Evolutionary conservation across 805 yeast genomes (phyloP).

Genomic region (Ogataea saltuana): DNA sequence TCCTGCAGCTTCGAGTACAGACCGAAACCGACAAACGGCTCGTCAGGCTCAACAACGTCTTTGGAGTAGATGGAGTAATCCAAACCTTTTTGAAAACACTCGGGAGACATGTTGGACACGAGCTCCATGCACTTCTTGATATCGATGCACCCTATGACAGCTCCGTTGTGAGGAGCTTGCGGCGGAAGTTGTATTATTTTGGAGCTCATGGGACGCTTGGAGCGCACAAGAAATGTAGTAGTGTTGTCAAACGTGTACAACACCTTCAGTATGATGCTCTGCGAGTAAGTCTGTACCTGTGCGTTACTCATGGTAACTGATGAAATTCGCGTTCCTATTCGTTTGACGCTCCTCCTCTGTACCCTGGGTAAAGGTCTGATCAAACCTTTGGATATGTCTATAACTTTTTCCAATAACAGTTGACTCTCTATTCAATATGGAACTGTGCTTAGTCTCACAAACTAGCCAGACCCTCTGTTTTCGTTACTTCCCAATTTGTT

Average conservation of each 20-base stretch:
- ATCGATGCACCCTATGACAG: slow-evolving; percentile 43
- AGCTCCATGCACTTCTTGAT: slow-evolving; percentile 48
- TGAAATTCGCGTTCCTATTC: too few relatives aligned
- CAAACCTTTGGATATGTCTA: too few relatives aligned
- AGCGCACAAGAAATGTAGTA: slow-evolving; percentile 45
- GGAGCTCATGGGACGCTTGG: slow-evolving; percentile 38
- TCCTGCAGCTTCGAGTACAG: slow-evolving; percentile 37
- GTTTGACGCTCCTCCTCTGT: too few relatives aligned
- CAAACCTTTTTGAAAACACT: slow-evolving; percentile 39
- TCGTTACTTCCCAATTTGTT: slow-evolving; percentile 8
- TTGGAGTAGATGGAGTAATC: slow-evolving; percentile 49
- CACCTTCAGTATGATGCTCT: slow-evolving; percentile 37
- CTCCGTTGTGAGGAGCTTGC: slow-evolving; percentile 42
- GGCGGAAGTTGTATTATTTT: slow-evolving; percentile 44
- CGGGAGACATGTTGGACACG: slow-evolving; percentile 48
- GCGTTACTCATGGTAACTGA: slow-evolving; percentile 18
- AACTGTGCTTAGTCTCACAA: slow-evolving; percentile 13
- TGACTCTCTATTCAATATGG: slow-evolving; percentile 27
- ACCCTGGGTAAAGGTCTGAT: too few relatives aligned
- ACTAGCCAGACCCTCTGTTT: too few relatives aligned
- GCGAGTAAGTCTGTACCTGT: slow-evolving; percentile 28
- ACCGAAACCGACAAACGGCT: slow-evolving; percentile 52
- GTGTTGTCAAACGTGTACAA: slow-evolving; percentile 44
- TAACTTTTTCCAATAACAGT: neutral
- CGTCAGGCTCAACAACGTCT: slow-evolving; percentile 52